A percentile compares a stretch with the other conserved stretches of the same genome.
phyloP scores from a whole-genome alignment of 2,329 filamentous ascomycete genomes.

The Aspergillus sclerotialis region DNA sequence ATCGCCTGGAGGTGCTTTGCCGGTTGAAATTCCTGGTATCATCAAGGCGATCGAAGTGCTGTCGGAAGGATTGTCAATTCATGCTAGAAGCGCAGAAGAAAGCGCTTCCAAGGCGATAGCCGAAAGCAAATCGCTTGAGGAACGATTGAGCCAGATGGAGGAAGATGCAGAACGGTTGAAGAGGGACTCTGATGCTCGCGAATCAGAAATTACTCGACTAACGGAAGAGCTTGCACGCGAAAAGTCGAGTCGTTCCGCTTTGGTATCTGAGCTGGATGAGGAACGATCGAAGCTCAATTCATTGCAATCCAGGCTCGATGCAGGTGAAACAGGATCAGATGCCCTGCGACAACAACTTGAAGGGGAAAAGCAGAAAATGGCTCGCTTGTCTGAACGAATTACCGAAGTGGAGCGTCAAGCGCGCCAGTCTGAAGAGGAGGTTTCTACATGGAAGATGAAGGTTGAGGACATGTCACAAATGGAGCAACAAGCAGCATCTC shows the following conservation, averaged over 20 bases:
- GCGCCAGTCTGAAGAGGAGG: conserved; percentile 68
- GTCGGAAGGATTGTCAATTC: conserved; percentile 54
- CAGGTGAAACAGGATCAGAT: conserved; percentile 78
- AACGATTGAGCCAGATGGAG: conserved; percentile 50
- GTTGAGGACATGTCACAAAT: conserved; percentile 22
- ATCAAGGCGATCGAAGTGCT: conserved; percentile 54
- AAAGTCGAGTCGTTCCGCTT: conserved; percentile 39
- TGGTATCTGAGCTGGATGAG: conserved; percentile 52
- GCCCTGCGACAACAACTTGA: conserved; percentile 66
- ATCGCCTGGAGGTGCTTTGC: conserved; percentile 46
- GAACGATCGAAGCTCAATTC: conserved; percentile 62
- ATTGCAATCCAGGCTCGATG: conserved; percentile 65
- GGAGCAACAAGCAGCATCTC: conserved; percentile 36
- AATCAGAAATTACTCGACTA: conserved; percentile 46
- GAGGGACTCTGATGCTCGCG: conserved; percentile 47
- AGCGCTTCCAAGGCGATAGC: conserved; percentile 54
- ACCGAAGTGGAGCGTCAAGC: conserved; percentile 69
- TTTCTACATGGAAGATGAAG: conserved; percentile 62
- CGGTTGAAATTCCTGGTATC: conserved; percentile 52
- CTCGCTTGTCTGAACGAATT: conserved; percentile 61
- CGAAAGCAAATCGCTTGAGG: conserved; percentile 56
- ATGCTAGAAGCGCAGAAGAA: conserved; percentile 53
- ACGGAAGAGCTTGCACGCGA: conserved; percentile 48
- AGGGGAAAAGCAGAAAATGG: conserved; percentile 67
- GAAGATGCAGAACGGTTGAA: conserved; percentile 50